Evolutionary conservation across 768 basidiomycete genomes (phyloP).

Genomic region (Boletus subparvulus): DNA sequence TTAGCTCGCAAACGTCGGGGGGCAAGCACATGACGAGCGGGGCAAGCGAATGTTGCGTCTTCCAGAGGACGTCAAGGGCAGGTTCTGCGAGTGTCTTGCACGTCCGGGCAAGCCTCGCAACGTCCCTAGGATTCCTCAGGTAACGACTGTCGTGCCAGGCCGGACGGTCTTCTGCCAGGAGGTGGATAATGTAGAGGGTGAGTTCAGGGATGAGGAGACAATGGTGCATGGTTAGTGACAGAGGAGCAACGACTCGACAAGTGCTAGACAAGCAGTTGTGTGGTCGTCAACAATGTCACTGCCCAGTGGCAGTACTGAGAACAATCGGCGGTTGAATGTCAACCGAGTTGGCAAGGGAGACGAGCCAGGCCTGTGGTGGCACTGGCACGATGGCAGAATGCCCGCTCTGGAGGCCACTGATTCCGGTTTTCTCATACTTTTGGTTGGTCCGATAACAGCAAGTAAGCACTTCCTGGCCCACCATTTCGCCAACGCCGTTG

Average conservation of each 20-base stretch:
- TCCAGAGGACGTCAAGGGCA: constrained; percentile 33
- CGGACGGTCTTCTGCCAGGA: constrained; percentile 23
- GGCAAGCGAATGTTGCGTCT: constrained; percentile 28
- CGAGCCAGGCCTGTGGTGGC: too few relatives aligned
- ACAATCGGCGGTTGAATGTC: too few relatives aligned
- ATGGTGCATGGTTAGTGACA: constrained; percentile 23
- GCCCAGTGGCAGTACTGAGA: too few relatives aligned
- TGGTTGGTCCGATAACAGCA: neutral
- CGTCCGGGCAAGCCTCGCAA: constrained; percentile 30
- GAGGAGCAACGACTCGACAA: neutral
- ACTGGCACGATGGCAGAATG: neutral
- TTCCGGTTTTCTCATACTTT: constrained; percentile 11
- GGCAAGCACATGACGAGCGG: constrained; percentile 32
- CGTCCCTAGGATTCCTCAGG: constrained; percentile 20
- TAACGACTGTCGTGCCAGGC: constrained; percentile 16
- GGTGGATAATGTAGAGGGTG: constrained; percentile 21
- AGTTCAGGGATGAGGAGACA: constrained; percentile 33
- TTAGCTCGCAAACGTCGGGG: constrained; percentile 24
- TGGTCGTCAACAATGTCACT: too few relatives aligned
- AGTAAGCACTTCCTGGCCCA: neutral
- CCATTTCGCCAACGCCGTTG: neutral
- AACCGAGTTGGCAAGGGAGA: too few relatives aligned
- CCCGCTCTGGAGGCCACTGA: neutral
- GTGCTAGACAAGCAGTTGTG: neutral
- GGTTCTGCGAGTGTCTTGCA: constrained; percentile 29